Percentiles rank a stretch among this genome's conserved stretches.
These are phyloP conservation scores for Colletotrichum sp. DNA, from an alignment of 2,329 filamentous ascomycete species.

Conservation along the genomic window DNA sequence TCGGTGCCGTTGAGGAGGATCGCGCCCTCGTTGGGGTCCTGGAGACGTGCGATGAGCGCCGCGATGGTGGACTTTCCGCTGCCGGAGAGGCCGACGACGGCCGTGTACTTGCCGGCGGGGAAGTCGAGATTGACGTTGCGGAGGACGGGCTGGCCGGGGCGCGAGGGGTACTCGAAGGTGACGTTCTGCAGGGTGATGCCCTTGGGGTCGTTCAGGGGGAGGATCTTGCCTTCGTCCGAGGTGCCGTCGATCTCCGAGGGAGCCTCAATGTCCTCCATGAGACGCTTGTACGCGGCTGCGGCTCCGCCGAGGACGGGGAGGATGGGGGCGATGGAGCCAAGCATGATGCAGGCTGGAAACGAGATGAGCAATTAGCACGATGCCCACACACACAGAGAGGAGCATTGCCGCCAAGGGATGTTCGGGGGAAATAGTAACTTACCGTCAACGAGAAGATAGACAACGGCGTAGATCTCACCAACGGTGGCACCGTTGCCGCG, in stretches of 20 bases:
- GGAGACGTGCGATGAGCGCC: conserved; percentile 44
- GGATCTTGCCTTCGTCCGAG: conserved; percentile 38
- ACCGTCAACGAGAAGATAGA: conserved; percentile 59
- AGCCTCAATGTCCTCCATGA: conserved; percentile 59
- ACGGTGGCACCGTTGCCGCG: conserved; percentile 40
- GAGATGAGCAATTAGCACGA: conserved; percentile 10
- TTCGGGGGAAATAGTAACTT: background rate
- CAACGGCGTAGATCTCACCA: conserved; percentile 58
- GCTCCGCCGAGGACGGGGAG: conserved; percentile 62
- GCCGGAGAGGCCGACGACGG: conserved; percentile 55
- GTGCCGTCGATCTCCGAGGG: conserved; percentile 43
- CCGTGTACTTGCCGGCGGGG: conserved; percentile 45
- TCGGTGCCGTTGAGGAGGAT: conserved; percentile 42
- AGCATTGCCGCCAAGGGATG: background rate
- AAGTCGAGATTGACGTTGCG: conserved; percentile 37
- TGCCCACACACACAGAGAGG: background rate
- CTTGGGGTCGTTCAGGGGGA: conserved; percentile 50
- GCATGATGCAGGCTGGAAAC: conserved; percentile 53
- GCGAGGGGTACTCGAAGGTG: conserved; percentile 40
- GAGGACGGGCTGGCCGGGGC: conserved; percentile 38
- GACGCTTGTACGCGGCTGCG: conserved; percentile 56
- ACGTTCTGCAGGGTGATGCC: conserved; percentile 44
- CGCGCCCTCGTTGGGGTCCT: conserved; percentile 46
- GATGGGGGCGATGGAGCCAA: conserved; percentile 63
- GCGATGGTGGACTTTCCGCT: conserved; percentile 53